A percentile compares a stretch with the other conserved stretches of the same genome.
Evolutionary conservation across 805 yeast species (phyloP).

Genomic region (Nakazawaea pomicola): DNA sequence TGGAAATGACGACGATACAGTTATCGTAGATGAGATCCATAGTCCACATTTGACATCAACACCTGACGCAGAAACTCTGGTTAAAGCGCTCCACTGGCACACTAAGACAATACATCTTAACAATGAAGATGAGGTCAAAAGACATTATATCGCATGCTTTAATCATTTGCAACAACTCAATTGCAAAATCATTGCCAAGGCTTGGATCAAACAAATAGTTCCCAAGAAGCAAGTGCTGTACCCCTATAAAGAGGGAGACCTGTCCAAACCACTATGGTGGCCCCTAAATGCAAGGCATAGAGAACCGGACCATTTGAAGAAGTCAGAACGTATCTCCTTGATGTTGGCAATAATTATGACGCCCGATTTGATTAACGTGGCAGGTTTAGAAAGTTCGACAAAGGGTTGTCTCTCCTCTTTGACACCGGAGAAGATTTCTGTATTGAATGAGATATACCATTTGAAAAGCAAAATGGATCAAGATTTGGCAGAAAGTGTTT

Average conservation of each 20-base stretch:
- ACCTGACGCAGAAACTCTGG: background rate
- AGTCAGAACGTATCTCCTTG: constrained; percentile 48
- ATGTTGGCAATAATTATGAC: constrained; percentile 35
- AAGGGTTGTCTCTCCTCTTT: background rate
- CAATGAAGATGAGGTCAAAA: constrained; percentile 17
- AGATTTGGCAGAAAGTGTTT: background rate
- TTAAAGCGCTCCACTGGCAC: background rate
- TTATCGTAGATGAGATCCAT: no score
- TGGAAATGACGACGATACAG: no score
- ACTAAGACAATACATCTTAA: background rate
- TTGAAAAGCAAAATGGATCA: background rate
- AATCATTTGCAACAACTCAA: constrained; percentile 42
- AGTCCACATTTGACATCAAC: no score
- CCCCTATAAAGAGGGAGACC: constrained; percentile 55
- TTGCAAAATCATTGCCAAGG: constrained; percentile 60
- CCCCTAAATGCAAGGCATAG: constrained; percentile 51
- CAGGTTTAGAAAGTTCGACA: background rate
- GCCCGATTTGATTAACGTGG: background rate
- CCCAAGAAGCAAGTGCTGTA: constrained; percentile 59
- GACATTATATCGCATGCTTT: constrained; percentile 25
- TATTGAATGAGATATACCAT: constrained; percentile 4
- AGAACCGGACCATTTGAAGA: constrained; percentile 72
- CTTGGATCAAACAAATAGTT: constrained; percentile 62
- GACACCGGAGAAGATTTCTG: background rate
- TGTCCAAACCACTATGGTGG: constrained; percentile 67